These are phyloP conservation scores for Boletus vermiculosoides DNA, from an alignment of 768 basidiomycete species.

Conservation along the genomic window DNA sequence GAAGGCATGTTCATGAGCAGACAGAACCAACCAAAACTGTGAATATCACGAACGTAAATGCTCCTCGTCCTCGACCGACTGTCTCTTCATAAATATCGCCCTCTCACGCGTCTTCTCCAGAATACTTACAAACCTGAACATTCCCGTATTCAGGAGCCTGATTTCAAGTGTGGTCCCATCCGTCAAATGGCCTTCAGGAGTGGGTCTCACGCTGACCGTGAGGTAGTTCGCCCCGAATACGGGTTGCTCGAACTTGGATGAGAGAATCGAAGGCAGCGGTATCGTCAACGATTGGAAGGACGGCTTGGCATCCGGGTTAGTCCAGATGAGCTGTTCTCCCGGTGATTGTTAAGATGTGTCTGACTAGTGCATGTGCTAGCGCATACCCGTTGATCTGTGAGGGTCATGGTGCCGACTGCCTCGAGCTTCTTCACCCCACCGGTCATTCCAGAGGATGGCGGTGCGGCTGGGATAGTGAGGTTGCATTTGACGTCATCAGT, in stretches of 20 bases:
- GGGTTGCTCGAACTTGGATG: conserved; percentile 75
- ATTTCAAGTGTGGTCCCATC: conserved; percentile 65
- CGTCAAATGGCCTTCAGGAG: conserved; percentile 63
- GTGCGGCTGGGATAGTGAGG: conserved; percentile 55
- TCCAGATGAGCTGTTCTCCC: conserved; percentile 60
- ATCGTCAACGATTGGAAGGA: conserved; percentile 47
- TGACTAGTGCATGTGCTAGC: not conserved
- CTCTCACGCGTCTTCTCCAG: conserved; percentile 78
- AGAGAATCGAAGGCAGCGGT: conserved; percentile 62
- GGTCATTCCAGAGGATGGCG: conserved; percentile 49
- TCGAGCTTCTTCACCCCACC: conserved; percentile 58
- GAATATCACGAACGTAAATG: conserved; percentile 28
- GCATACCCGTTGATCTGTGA: conserved; percentile 75
- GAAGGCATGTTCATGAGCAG: not conserved
- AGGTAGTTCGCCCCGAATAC: conserved; percentile 69
- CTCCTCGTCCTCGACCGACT: conserved; percentile 38
- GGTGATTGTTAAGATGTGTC: conserved; percentile 4
- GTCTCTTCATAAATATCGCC: conserved; percentile 72
- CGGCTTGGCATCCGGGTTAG: conserved; percentile 34
- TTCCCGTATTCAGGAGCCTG: conserved; percentile 61
- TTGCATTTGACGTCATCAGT: conserved; percentile 59
- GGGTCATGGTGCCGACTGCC: conserved; percentile 53
- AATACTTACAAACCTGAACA: conserved; percentile 71
- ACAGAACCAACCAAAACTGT: not conserved
- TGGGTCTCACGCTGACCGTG: conserved; percentile 62